These are phyloP conservation scores for Xanthoceras sorbifolium DNA, from an alignment of 345 rosid genomes.

Conservation along the genomic window DNA sequence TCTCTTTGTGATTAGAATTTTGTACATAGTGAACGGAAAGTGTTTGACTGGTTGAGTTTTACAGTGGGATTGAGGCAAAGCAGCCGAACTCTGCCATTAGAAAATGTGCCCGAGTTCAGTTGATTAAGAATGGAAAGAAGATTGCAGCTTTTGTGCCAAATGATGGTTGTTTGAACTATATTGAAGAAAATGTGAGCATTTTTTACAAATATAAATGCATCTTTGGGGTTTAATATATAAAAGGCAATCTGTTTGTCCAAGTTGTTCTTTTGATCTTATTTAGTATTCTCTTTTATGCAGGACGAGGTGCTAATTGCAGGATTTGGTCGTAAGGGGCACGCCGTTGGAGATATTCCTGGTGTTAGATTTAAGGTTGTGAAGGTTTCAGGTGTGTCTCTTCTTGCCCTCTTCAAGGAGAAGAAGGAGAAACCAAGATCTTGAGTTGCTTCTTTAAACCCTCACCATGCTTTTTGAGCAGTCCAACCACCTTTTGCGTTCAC, in stretches of 20 bases:
- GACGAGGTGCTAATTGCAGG: slow-evolving; percentile 76
- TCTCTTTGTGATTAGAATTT: background rate
- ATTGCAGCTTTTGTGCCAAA: slow-evolving; percentile 49
- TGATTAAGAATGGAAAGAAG: slow-evolving; percentile 49
- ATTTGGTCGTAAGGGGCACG: slow-evolving; percentile 60
- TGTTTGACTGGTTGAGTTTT: background rate
- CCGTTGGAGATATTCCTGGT: slow-evolving; percentile 80
- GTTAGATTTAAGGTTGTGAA: slow-evolving; percentile 79
- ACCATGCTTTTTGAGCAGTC: background rate
- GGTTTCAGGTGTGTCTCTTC: slow-evolving; percentile 73
- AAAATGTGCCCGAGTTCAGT: slow-evolving; percentile 45
- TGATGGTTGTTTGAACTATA: slow-evolving; percentile 49
- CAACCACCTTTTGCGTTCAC: background rate
- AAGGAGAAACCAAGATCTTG: slow-evolving; percentile 72
- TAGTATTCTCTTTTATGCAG: slow-evolving; percentile 27
- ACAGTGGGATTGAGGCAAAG: slow-evolving; percentile 50
- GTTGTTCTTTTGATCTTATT: background rate
- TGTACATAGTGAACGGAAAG: background rate
- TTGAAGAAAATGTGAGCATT: slow-evolving; percentile 43
- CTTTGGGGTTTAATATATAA: background rate
- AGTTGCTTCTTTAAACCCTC: background rate
- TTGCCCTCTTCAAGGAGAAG: slow-evolving; percentile 70
- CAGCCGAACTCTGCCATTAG: slow-evolving; percentile 54
- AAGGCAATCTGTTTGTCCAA: background rate
- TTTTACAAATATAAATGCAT: background rate